Evolutionary conservation across 805 yeast species (phyloP).

Genomic region (Kodamaea hsintzibuensis): DNA sequence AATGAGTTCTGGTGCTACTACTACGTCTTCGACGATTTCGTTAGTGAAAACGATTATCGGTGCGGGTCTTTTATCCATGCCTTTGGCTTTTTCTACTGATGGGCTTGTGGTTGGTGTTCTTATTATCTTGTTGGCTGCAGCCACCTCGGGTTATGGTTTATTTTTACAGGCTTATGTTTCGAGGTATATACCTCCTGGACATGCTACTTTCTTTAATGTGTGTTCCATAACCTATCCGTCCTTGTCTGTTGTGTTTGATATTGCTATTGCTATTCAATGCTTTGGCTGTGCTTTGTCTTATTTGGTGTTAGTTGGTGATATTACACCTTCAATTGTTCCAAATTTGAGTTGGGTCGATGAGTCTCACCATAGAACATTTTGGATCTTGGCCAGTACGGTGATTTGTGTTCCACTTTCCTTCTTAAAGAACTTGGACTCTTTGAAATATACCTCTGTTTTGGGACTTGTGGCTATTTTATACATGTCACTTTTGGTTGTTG

Average conservation of each 20-base stretch:
- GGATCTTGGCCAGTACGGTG: constrained; percentile 55
- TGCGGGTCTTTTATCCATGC: constrained; percentile 73
- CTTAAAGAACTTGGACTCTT: constrained; percentile 72
- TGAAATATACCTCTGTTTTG: constrained; percentile 80
- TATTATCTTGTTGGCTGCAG: constrained; percentile 60
- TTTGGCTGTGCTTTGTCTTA: constrained; percentile 71
- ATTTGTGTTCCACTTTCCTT: constrained; percentile 65
- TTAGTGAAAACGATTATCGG: constrained; percentile 59
- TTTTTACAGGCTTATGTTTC: constrained; percentile 63
- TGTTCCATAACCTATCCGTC: constrained; percentile 60
- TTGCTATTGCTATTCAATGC: constrained; percentile 70
- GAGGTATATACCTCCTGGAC: constrained; percentile 47
- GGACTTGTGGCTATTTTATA: constrained; percentile 83
- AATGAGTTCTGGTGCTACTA: constrained; percentile 42
- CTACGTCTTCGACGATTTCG: constrained; percentile 57
- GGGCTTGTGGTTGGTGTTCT: constrained; percentile 47
- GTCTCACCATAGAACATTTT: constrained; percentile 46
- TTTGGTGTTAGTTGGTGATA: constrained; percentile 68
- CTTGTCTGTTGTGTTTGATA: constrained; percentile 59
- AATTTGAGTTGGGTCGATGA: constrained; percentile 21
- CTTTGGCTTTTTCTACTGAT: constrained; percentile 59
- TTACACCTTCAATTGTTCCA: constrained; percentile 59
- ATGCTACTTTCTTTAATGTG: constrained; percentile 72
- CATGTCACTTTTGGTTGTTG: constrained; percentile 67
- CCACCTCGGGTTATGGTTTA: constrained; percentile 67